Evolutionary conservation across 164 flowering plant genomes (phyloP).

Genomic region (Stephania cephalantha): DNA sequence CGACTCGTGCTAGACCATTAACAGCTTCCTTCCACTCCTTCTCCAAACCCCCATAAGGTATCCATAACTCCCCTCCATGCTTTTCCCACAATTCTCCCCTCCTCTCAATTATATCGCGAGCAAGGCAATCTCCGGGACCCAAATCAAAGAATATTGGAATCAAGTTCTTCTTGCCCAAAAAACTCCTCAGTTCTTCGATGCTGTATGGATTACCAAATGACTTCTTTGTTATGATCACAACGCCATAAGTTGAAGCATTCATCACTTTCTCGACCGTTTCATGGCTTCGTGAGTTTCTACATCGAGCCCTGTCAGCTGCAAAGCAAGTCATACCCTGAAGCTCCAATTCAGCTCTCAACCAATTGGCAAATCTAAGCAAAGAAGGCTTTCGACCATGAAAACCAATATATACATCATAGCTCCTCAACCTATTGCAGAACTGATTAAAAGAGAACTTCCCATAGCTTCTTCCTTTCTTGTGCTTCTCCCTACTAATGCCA

Average conservation of each 20-base stretch:
- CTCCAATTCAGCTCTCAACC: conserved; percentile 91
- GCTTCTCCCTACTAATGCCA: conserved; percentile 32
- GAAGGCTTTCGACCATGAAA: conserved; percentile 77
- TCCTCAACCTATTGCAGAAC: conserved; percentile 49
- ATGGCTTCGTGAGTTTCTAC: conserved; percentile 64
- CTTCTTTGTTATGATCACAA: conserved; percentile 71
- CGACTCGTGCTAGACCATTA: conserved; percentile 56
- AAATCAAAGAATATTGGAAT: conserved; percentile 84
- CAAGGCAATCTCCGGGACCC: conserved; percentile 74
- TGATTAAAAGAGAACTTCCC: conserved; percentile 33
- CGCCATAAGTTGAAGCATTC: conserved; percentile 70
- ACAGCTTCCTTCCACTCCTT: conserved; percentile 91
- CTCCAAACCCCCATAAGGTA: conserved; percentile 73
- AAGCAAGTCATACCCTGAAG: conserved; percentile 84
- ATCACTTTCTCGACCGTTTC: conserved; percentile 68
- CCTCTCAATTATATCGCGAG: conserved; percentile 80
- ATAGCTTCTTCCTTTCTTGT: conserved; percentile 35
- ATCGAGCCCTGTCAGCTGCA: conserved; percentile 69
- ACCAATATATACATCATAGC: conserved; percentile 86
- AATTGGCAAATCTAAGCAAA: conserved; percentile 64
- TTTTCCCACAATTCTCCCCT: conserved; percentile 87
- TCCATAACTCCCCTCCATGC: conserved; percentile 87
- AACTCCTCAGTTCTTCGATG: conserved; percentile 74
- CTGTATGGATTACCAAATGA: conserved; percentile 81
- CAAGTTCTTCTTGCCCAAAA: conserved; percentile 71